These are phyloP conservation scores for Mycena haematopus DNA, from an alignment of 768 basidiomycete genomes.

Conservation along the genomic window DNA sequence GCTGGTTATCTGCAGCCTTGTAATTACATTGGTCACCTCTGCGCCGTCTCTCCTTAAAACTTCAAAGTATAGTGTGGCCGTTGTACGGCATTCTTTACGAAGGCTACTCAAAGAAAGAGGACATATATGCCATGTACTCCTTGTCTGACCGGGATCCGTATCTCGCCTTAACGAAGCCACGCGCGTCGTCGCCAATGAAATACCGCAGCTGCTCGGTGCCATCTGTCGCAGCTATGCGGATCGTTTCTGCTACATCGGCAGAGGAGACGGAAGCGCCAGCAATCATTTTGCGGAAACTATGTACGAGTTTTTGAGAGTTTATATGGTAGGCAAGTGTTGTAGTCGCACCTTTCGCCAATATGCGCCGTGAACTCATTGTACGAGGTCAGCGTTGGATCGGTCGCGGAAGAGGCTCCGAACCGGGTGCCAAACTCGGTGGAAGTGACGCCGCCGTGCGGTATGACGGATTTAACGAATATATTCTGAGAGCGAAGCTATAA, in stretches of 20 bases:
- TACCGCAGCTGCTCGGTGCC: constrained; percentile 32
- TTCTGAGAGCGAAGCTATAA: constrained; percentile 31
- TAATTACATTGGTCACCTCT: no score
- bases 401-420: constrained; percentile 17
- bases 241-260: constrained; percentile 31
- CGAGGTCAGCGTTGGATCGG: constrained; percentile 16
- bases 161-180: constrained; percentile 33
- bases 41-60: no score
- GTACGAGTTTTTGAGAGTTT: background rate
- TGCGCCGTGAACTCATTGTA: constrained; percentile 24
- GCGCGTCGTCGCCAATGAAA: constrained; percentile 31
- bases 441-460: constrained; percentile 32
- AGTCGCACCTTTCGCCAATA: constrained; percentile 20
- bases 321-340: no score
- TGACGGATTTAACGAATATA: constrained; percentile 31
- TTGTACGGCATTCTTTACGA: background rate
- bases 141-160: constrained; percentile 29
- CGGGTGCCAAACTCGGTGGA: constrained; percentile 26
- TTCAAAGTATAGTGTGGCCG: no score
- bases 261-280: constrained; percentile 25
- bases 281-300: constrained; percentile 28
- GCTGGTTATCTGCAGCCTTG: no score
- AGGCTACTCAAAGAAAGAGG: constrained; percentile 25
- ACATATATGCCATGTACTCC: constrained; percentile 33
- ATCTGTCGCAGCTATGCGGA: constrained; percentile 32